Base-by-base conservation (phyloP, 805 yeast species). In the Myxozyma udenii region DNA sequence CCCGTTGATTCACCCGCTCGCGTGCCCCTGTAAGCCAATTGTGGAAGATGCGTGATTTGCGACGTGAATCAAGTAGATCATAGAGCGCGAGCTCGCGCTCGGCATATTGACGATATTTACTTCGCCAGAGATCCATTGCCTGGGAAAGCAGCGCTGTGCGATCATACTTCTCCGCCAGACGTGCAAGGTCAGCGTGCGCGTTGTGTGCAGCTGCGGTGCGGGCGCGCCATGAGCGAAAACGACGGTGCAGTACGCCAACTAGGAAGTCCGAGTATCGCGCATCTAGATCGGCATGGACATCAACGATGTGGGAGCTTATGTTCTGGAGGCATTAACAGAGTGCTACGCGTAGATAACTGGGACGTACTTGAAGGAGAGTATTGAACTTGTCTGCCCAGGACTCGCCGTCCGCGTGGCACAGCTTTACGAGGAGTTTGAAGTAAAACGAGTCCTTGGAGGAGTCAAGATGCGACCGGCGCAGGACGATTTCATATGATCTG, bases 361-460 rank as follows among this genome's bases (percentile, higher is more conserved):
- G 39, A 26, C 45, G 41, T 33, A 48, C 57, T 2, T 42, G 35
- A 4, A 53, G 44, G 11, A 53, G 23, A 25, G 30, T 47, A 28
- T 53, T 53, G 46, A 55, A 53, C 23, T 55, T 48, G 11, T 48
- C 57, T 2, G 53, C 51, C 60, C 60, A 55, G 1, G 53, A 41
- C 16, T 30, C 11, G 14, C 60, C 60, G 7, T 46, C 46, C 3
- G 56, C 9, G 32, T 53, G 49, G 35, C 50, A 42, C 22, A 55
- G 48, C 35, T 48, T 55, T 40, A 55, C 42, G 32, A 55, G 38
- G 16, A 55, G 54, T 38, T 46, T 50, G 22, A 53, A 53, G 39
- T 44, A 55, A 36, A 48, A 49, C 9, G 45, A 23, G 23, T 55
- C 60, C 21, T 37, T 32, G n/a, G 60, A 41, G 6, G 57, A 24